Conservation (phyloP, 306 rosid species). For the Citrullus mucosospermus region DNA sequence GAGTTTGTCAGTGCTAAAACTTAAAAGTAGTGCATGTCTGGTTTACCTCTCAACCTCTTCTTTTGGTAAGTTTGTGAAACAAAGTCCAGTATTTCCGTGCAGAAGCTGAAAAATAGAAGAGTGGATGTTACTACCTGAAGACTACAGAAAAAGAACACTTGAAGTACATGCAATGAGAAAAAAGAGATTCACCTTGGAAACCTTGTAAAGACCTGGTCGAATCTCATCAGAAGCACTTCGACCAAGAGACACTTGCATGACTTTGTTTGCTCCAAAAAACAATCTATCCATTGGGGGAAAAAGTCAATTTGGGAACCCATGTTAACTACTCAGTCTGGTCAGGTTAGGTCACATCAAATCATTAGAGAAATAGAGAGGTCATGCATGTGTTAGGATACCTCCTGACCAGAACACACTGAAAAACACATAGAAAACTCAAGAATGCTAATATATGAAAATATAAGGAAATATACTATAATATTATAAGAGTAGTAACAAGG, state of each 20-base stretch:
- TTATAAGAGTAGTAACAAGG: too few species aligned
- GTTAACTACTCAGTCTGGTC: neutral
- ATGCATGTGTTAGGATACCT: neutral
- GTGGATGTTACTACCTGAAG: neutral
- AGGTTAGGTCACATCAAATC: neutral
- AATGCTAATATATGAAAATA: too few species aligned
- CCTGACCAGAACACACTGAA: too few species aligned
- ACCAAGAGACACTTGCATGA: slow-evolving; percentile 81
- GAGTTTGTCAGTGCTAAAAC: neutral
- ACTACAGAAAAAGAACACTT: neutral
- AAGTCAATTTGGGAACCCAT: neutral
- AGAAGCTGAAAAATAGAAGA: slow-evolving; percentile 32
- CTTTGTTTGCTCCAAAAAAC: slow-evolving; percentile 92
- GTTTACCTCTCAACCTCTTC: slow-evolving; percentile 76
- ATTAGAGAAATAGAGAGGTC: neutral
- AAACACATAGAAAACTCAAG: too few species aligned
- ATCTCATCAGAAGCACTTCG: slow-evolving; percentile 70
- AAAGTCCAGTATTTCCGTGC: slow-evolving; percentile 82
- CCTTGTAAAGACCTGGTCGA: slow-evolving; percentile 35
- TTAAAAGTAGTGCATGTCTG: neutral
- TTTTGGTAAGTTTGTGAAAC: slow-evolving; percentile 57
- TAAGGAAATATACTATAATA: too few species aligned
- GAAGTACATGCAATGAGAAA: neutral
- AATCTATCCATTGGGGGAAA: slow-evolving; percentile 26
- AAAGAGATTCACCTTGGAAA: slow-evolving; percentile 53